Base-by-base conservation (phyloP, 441 rosid genomes). In the Jatropha podagrica region DNA sequence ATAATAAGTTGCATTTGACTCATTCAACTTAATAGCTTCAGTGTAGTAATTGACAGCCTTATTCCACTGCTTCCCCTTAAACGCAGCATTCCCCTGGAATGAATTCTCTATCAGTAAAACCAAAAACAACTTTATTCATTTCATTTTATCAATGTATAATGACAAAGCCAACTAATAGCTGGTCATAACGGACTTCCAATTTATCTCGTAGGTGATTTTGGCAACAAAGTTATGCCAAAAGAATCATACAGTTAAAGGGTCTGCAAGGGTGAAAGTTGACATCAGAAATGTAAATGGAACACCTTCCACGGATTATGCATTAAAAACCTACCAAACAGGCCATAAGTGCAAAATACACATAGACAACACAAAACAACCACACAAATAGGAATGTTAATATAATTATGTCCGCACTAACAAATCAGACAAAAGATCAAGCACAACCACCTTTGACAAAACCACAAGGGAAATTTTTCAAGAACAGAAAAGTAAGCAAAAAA, bases 31-130 rank as follows among this genome's bases (percentile, higher is more conserved):
- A 77, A 95, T 90, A 78, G 99, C 99, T 87, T 93, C 94, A 73
- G 81, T 86, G 76, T 95, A 95, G 80, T 81, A 93, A 70, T 77
- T 87, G 20, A 86, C 90, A 69, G 99, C 98, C 85, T 91, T 92
- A 74, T 90, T 90, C 97, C 96, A 95, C 78, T 93, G 90, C 73
- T 15, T 38, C 72, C 92, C 94, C 84, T 93, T 95, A 78, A 79
- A 95, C 74, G 97, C 95, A 79, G 93, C 92, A 84, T 95, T 95
- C 63, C 99, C 99, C 99, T 95, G 85, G 65, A 80, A 76, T 52
- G 74, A 80, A 76, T 65, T 52, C 78, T 37, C 76, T 61, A 40
- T 70, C 8, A 54, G 58, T 17, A 65, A 12, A 41, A 68, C 59
- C 1, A 46, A 5, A 54, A 42, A 55, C 12, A 58, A 27, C 40